phyloP scores from a whole-genome alignment of 1,284 basidiomycete species.

The Leccinum solheimii region DNA sequence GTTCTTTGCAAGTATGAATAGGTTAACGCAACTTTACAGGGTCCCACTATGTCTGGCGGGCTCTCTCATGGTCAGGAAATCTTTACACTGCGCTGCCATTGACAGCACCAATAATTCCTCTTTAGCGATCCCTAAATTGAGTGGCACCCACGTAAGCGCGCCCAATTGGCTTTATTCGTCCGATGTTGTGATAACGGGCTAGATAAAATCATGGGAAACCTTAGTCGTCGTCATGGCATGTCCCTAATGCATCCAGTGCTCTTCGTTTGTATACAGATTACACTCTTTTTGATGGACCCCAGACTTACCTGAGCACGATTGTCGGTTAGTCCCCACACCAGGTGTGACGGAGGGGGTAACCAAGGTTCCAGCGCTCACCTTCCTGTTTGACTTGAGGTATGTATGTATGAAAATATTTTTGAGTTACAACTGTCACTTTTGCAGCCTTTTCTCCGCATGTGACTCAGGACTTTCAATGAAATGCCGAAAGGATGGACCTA shows the following conservation, averaged over 20 bases:
- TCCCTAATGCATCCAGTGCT: constrained; percentile 4
- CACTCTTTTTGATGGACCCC: background rate
- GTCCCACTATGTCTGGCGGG: constrained; percentile 22
- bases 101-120: constrained; percentile 29
- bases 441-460: constrained; percentile 18
- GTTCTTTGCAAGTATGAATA: constrained; percentile 23
- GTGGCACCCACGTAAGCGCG: constrained; percentile 26
- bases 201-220: constrained; percentile 5
- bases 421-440: constrained; percentile 12
- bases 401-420: constrained; percentile 11
- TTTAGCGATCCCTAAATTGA: constrained; percentile 22
- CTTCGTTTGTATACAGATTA: background rate
- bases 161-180: constrained; percentile 12
- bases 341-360: background rate
- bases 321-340: constrained; percentile 1
- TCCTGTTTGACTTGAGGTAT: background rate
- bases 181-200: constrained; percentile 19
- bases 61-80: constrained; percentile 6
- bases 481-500: constrained; percentile 8
- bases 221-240: constrained; percentile 23
- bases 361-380: background rate
- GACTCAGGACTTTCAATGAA: constrained; percentile 16
- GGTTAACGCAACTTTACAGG: constrained; percentile 25
- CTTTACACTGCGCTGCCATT: constrained; percentile 26
- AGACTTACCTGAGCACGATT: background rate